Evolutionary conservation across 208 protist species (phyloP), one percentile per base, ranked within the genome.

Genomic region (Tritrichomonas musculus): DNA sequence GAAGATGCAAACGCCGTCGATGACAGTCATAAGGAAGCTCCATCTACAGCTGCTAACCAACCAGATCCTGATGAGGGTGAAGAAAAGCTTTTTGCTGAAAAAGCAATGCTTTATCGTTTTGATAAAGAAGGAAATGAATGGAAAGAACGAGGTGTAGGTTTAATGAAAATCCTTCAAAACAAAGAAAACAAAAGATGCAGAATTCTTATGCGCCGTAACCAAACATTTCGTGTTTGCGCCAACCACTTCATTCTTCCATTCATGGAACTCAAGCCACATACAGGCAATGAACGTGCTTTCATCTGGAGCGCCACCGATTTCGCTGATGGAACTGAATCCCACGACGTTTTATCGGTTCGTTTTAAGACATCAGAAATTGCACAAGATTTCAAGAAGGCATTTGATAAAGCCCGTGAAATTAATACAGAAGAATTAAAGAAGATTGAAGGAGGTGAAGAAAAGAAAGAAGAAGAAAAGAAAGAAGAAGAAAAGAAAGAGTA

Each of bases 191-290:
- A 57, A 3, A 53, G 44, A 27, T 88, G 77, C 77, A 25, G 77
- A 47, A 30, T 88, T 30, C 47, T 88, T 20, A 88, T 88, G 77
- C 41, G 77, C 47, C 77, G 77, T 39, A 88, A 88, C 47, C 77
- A 88, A 47, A 88, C 77, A 88, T 88, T 88, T 27, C 44, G 47
- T 17, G 77, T 88, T 57, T 88, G 77, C 27, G 77, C 77, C 8
- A 88, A 88, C 27, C 77, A 88, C 47, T 88, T 57, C 47, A 57
- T 88, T 57, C 77, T 88, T 49, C 77, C 77, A 88, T 47, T 57
- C 8, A 88, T 88, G 77, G 77, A 88, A 50, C 77, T 88, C 47
- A 88, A 88, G 77, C 20, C 47, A 53, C 44, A 88, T 47, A 11
- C 44, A 36, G 77, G 77, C 30, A 53, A 13, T 39, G 77, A 88